Conservation (phyloP, 768 basidiomycete species). For the Hemileccinum rubropunctum region DNA sequence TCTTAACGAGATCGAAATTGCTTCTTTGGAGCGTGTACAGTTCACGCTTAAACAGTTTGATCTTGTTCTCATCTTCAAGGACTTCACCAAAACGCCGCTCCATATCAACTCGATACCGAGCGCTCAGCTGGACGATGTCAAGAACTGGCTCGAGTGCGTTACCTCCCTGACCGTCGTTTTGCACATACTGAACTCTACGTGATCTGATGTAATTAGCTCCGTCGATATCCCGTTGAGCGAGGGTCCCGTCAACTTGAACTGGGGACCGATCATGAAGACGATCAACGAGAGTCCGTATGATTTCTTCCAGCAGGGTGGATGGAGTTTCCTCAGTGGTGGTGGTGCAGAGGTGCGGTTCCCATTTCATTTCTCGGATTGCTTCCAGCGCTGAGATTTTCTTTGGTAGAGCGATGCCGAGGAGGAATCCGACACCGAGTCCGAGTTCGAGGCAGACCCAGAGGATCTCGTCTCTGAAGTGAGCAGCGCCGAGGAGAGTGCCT, state of each 20-base stretch:
- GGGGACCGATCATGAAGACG: conserved; percentile 98
- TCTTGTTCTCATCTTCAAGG: conserved; percentile 94
- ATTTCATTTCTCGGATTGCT: conserved; percentile 2
- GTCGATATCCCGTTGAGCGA: conserved; percentile 96
- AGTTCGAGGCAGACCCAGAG: conserved; percentile 53
- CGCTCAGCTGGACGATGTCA: conserved; percentile 90
- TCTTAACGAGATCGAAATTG: conserved; percentile 91
- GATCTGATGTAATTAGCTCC: conserved; percentile 52
- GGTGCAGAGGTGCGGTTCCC: conserved; percentile 58
- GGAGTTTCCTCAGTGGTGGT: conserved; percentile 85
- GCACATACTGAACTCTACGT: conserved; percentile 5
- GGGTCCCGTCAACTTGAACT: conserved; percentile 95
- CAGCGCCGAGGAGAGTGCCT: conserved; percentile 54
- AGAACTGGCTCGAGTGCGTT: conserved; percentile 97
- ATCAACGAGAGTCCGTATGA: conserved; percentile 94
- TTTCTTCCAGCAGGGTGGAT: conserved; percentile 96
- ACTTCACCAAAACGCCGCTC: conserved; percentile 87
- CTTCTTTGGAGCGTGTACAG: conserved; percentile 94
- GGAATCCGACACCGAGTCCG: conserved; percentile 66
- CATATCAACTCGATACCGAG: conserved; percentile 97
- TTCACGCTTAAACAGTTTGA: conserved; percentile 97
- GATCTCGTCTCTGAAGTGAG: conserved; percentile 41
- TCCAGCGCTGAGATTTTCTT: conserved; percentile 37
- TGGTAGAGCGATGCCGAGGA: conserved; percentile 56
- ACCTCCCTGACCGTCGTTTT: not conserved